phyloP scores from a whole-genome alignment of 2,329 filamentous ascomycete genomes.

The Stromatinia cepivora region DNA sequence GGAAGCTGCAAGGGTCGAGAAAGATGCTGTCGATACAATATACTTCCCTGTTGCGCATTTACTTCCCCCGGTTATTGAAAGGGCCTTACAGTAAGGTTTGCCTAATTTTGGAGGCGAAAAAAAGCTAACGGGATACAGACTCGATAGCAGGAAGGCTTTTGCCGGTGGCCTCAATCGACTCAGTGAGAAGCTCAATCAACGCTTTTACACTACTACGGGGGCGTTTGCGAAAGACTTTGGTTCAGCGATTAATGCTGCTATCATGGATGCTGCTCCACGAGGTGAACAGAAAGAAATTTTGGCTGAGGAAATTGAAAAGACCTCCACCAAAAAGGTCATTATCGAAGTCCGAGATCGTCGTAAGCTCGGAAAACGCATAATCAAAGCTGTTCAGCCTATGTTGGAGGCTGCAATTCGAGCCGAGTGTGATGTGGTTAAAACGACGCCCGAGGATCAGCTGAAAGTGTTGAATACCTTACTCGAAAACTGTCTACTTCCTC shows the following conservation, averaged over 20 bases:
- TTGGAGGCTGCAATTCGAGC: conserved; percentile 75
- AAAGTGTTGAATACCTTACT: conserved; percentile 74
- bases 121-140: conserved; percentile 51
- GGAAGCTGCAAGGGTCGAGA: conserved; percentile 72
- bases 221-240: conserved; percentile 59
- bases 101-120: neutral
- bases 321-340: conserved; percentile 43
- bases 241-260: conserved; percentile 53
- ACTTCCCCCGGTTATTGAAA: conserved; percentile 75
- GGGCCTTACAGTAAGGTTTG: conserved; percentile 72
- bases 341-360: conserved; percentile 77
- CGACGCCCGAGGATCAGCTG: conserved; percentile 67
- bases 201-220: conserved; percentile 59
- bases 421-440: conserved; percentile 77
- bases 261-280: conserved; percentile 39
- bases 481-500: conserved; percentile 57
- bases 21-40: conserved; percentile 78
- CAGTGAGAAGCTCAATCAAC: conserved; percentile 51
- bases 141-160: conserved; percentile 64
- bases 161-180: conserved; percentile 52
- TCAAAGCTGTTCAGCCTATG: conserved; percentile 76
- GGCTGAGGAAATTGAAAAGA: conserved; percentile 40
- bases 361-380: conserved; percentile 83
- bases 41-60: conserved; percentile 87
- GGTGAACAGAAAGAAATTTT: neutral